Evolutionary conservation across 371 early-diverging fungal species (phyloP).

Genomic region (Mucor racemosus): DNA sequence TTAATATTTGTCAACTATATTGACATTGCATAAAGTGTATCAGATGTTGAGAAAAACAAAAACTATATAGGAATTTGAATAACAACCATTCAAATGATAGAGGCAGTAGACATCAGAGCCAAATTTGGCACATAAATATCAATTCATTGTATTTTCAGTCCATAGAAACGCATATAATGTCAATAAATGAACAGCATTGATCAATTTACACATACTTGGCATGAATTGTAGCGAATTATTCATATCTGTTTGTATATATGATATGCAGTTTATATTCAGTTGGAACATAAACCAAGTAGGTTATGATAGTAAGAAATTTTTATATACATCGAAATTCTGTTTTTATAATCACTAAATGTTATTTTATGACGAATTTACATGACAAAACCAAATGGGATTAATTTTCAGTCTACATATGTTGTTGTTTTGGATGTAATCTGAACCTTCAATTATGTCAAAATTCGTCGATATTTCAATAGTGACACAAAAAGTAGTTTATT

Average conservation of each 20-base stretch:
- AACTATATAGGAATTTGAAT: conserved; percentile 1
- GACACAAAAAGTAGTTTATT: too few species aligned
- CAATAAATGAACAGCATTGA: too few species aligned
- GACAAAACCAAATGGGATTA: neutral
- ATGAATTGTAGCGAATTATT: too few species aligned
- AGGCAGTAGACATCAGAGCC: neutral
- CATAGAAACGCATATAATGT: neutral
- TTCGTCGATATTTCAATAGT: neutral
- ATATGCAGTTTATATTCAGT: neutral
- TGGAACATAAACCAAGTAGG: neutral
- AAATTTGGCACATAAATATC: neutral
- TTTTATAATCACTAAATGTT: neutral
- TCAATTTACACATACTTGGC: too few species aligned
- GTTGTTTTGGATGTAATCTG: neutral
- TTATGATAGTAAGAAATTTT: neutral
- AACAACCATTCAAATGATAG: neutral
- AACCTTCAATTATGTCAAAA: neutral
- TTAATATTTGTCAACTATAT: neutral
- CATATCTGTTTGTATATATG: neutral
- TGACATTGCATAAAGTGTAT: neutral
- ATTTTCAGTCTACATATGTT: neutral
- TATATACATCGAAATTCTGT: too few species aligned
- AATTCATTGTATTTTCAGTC: neutral
- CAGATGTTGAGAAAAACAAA: neutral
- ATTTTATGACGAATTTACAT: neutral